These are phyloP conservation scores for Hordeum pubiflorum DNA, from an alignment of 202 grass and related monocot species.

Conservation along the genomic window DNA sequence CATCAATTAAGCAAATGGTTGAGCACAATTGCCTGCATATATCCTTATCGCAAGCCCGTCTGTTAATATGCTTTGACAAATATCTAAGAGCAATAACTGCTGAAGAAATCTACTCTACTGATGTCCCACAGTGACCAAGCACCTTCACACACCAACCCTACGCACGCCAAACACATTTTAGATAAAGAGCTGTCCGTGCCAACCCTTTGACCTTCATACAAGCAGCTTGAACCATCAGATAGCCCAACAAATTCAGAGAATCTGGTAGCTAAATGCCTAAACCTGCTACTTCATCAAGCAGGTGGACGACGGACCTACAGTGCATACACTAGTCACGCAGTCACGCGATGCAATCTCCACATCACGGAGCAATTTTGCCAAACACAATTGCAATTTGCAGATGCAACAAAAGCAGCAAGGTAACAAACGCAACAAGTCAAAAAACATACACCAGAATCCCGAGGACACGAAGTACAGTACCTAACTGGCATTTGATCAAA, in stretches of 20 bases:
- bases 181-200: too few species aligned
- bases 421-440: background rate
- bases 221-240: slow-evolving; percentile 30
- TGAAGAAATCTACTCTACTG: too few species aligned
- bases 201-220: background rate
- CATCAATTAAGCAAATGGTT: too few species aligned
- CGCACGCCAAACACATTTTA: too few species aligned
- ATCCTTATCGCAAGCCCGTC: too few species aligned
- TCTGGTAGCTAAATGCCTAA: background rate
- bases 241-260: slow-evolving; percentile 20
- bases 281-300: slow-evolving; percentile 28
- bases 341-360: background rate
- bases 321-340: background rate
- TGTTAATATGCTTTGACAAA: too few species aligned
- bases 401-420: background rate
- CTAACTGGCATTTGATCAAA: slow-evolving; percentile 32
- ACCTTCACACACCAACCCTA: background rate
- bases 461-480: background rate
- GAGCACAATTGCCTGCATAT: too few species aligned
- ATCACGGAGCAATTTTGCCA: background rate
- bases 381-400: background rate
- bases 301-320: background rate
- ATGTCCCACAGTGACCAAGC: too few species aligned
- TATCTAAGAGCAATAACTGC: too few species aligned
- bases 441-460: background rate